Evolutionary conservation across 176 grass and related monocot species (phyloP).

Genomic region (Carex littledalei): DNA sequence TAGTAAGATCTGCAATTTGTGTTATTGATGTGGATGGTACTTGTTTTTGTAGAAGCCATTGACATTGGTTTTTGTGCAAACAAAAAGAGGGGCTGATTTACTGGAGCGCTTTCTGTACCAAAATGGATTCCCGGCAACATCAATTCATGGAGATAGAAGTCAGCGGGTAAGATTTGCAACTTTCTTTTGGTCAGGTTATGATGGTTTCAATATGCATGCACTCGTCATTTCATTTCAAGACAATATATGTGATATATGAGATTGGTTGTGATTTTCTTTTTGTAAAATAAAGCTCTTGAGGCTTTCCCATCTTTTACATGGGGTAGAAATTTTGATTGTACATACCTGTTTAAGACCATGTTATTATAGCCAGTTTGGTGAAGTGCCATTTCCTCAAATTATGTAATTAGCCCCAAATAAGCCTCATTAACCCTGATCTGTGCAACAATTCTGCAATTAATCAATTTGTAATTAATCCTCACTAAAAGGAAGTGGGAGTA

Average conservation of each 20-base stretch:
- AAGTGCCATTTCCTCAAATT: background rate
- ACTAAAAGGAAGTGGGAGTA: background rate
- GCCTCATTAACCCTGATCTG: background rate
- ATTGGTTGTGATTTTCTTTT: background rate
- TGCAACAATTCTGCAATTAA: background rate
- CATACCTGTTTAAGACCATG: background rate
- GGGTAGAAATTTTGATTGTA: background rate
- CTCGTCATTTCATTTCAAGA: background rate
- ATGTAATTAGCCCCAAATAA: background rate
- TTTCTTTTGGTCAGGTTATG: background rate
- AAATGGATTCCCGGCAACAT: conserved; percentile 64
- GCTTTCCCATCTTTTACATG: background rate
- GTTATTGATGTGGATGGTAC: background rate
- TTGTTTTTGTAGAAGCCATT: conserved; percentile 44
- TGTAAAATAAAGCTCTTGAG: background rate
- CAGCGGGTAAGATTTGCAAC: conserved; percentile 36
- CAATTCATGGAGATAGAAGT: conserved; percentile 71
- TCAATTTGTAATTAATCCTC: background rate
- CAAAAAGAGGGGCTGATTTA: conserved; percentile 63
- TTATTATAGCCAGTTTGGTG: background rate
- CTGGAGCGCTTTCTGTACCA: conserved; percentile 43
- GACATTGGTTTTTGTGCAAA: conserved; percentile 88
- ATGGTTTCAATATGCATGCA: conserved; percentile 6
- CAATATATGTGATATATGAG: background rate
- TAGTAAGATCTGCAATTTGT: background rate